Base-by-base conservation (phyloP, 1,284 basidiomycete genomes). In the Peniophora sp. region DNA sequence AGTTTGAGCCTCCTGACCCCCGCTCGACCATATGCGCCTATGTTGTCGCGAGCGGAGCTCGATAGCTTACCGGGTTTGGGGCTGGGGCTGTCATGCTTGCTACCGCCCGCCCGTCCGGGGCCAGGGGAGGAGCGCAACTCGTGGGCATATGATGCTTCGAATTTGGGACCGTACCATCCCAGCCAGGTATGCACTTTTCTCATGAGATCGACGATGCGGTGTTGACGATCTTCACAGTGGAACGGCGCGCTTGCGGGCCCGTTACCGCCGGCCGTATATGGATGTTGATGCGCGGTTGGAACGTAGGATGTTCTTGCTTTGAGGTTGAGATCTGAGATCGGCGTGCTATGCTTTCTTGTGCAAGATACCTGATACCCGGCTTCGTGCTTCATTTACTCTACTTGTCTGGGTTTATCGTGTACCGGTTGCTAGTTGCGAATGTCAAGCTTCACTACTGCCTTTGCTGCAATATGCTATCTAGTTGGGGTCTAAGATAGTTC, bases 11-110 rank as follows among this genome's bases (percentile, higher is more conserved):
- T 45, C 3, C 43, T 45, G 9, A 65, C 69, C 15, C 74, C 73
- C 48, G 57, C 74, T 51, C 67, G 68, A 36, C 69, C 70, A 12
- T 67, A 70, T 43, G 65, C 68, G 35, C 71, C 72, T 37, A 9
- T 9, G 10, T 20, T 45, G 9, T 20, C 10, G 10, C 43, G 15
- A 10, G 9, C 12, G 9, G 43, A 45, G 18, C 43, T 45, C 43
- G 43, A 45, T 20, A 24, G 20, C 20, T n/a, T 24, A 20, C 43
- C 43, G 18, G 20, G 23, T 22, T 9, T 45, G 6, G 17, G 23
- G 3, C 10, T 23, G 20, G 17, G 23, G 9, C n/a, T 24, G 17
- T 20, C 20, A n/a, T 23, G 43, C 43, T n/a, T 45, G 20, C 17
- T 24, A 17, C 34, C 36, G 36, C 34, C 36, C n/a, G 20, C 20